phyloP scores from a whole-genome alignment of 2,329 filamentous ascomycete genomes.

The Talaromyces sp. region DNA sequence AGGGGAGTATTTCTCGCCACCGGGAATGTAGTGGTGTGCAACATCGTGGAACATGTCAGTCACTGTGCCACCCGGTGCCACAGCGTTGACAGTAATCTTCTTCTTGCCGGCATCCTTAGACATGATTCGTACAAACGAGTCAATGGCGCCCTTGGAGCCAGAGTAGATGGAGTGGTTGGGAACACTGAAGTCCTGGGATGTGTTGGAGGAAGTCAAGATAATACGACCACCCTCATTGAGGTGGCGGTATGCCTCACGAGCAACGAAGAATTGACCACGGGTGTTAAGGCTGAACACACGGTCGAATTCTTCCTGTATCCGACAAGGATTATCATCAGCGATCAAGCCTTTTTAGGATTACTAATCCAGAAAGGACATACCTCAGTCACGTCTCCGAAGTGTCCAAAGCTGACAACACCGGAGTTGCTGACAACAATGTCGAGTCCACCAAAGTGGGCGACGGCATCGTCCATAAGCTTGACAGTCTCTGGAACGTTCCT shows the following conservation, averaged over 20 bases:
- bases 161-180: conserved; percentile 72
- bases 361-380: neutral
- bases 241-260: conserved; percentile 70
- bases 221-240: conserved; percentile 68
- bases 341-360: no score
- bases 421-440: conserved; percentile 33
- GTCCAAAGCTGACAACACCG: conserved; percentile 66
- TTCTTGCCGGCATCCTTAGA: conserved; percentile 61
- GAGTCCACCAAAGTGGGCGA: conserved; percentile 28
- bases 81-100: conserved; percentile 14
- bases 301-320: conserved; percentile 61
- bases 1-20: neutral
- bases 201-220: conserved; percentile 72
- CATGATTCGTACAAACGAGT: conserved; percentile 73
- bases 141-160: conserved; percentile 73
- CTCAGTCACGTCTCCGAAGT: conserved; percentile 66
- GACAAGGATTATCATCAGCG: neutral
- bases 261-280: conserved; percentile 73
- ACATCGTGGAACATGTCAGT: conserved; percentile 17
- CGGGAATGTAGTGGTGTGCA: conserved; percentile 8
- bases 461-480: conserved; percentile 20
- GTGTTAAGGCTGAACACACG: conserved; percentile 69
- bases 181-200: conserved; percentile 64
- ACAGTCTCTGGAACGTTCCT: conserved; percentile 36
- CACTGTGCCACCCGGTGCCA: conserved; percentile 14